Base-by-base conservation (phyloP, 2,329 filamentous ascomycete species). In the Tolypocladium ovalisporum region DNA sequence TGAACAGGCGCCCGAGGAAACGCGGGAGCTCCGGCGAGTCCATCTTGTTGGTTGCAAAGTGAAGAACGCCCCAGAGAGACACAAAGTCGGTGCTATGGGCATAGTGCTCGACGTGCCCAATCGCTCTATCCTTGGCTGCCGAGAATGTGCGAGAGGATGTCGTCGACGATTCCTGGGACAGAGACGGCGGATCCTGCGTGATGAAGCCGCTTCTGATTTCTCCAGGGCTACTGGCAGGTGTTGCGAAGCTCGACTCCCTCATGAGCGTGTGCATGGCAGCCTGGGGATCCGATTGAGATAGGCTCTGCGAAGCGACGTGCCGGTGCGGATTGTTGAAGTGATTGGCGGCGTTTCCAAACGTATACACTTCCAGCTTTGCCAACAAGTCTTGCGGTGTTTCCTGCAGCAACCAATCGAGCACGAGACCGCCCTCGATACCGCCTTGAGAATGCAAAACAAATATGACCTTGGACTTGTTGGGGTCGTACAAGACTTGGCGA, bases 81-180 rank as follows among this genome's bases (percentile, higher is more conserved):
- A 93, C 88, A 62, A 90, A 88, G 64, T 94, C 89, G 19, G 77
- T 80, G 10, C 79, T 80, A 66, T 92, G 88, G 3, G 85, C 86
- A 65, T 92, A 94, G 70, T 94, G 89, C 70, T 94, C 89, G 42
- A 94, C 86, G 62, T 91, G 79, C 7, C 80, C 78, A 55, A 93
- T 85, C 3, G 81, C 80, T 44, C 75, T 72, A 60, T 76, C 75
- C 6, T 76, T 71, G 10, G 75, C 69, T 1, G 73, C 67, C 1
- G 67, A 67, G 1, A 72, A 68, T 7, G 70, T 71, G 24, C 72
- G 62, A 13, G 75, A 67, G 1, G 70, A 71, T 0, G 71, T 71
- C 12, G 68, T 52, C 6, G 70, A 67, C 3, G 66, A 59, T 27
- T 68, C 64, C 9, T 64, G 64, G 13, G 60, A 58, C 6, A 63